These are phyloP conservation scores for Rhipidocladum racemiflorum DNA, from an alignment of 176 grass and related monocot genomes.

Conservation along the genomic window DNA sequence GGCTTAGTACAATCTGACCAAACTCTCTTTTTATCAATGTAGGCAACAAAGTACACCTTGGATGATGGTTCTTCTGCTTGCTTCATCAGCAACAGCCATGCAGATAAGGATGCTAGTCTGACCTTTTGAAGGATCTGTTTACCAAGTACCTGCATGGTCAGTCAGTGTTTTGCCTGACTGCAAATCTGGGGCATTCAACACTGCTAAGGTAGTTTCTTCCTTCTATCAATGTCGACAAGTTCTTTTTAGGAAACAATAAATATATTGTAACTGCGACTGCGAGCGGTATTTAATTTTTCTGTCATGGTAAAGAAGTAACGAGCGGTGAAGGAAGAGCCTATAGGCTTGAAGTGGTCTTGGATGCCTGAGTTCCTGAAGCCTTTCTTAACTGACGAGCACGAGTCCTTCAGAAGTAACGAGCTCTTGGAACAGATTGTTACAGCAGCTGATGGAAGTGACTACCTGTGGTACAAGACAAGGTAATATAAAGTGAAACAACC, in stretches of 20 bases:
- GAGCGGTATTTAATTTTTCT: not conserved
- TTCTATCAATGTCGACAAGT: not conserved
- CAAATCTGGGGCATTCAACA: slow-evolving; percentile 28
- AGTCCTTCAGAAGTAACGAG: not conserved
- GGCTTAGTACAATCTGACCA: not conserved
- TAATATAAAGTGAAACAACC: too few species aligned
- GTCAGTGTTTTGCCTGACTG: slow-evolving; percentile 49
- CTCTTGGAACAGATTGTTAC: slow-evolving; percentile 26
- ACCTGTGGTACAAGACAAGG: slow-evolving; percentile 71
- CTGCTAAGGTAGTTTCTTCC: slow-evolving; percentile 35
- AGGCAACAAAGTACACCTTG: slow-evolving; percentile 42
- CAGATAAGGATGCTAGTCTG: slow-evolving; percentile 24
- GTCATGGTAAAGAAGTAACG: slow-evolving; percentile 46
- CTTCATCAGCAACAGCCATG: slow-evolving; percentile 44
- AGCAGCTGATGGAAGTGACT: slow-evolving; percentile 47
- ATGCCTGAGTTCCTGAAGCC: slow-evolving; percentile 16
- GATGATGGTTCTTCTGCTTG: slow-evolving; percentile 21
- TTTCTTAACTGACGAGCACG: not conserved
- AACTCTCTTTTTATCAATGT: not conserved
- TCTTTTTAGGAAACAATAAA: not conserved
- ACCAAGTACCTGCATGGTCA: slow-evolving; percentile 52
- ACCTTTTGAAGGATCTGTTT: slow-evolving; percentile 34
- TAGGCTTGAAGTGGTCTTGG: slow-evolving; percentile 36
- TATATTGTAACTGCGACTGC: not conserved
- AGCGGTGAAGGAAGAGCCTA: not conserved